Evolutionary conservation across 495 filamentous ascomycete genomes (phyloP).

Genomic region (Elasticomyces elasticus): DNA sequence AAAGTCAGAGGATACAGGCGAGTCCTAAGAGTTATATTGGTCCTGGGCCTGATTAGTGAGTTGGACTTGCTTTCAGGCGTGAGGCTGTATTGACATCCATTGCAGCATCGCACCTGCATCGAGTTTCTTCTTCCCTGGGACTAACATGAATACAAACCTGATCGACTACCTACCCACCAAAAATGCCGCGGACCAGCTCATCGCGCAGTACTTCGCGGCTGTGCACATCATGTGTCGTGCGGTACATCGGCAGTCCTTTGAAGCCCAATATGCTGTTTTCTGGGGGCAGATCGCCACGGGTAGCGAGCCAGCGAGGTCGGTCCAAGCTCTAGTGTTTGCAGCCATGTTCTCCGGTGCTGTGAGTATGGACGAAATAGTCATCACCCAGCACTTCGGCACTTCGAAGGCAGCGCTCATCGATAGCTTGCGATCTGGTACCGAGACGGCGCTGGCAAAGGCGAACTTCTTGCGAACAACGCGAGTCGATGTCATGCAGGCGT

Average conservation of each 20-base stretch:
- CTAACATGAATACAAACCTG: slow-evolving; percentile 38
- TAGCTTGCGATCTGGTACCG: slow-evolving; percentile 52
- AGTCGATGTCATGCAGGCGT: slow-evolving; percentile 60
- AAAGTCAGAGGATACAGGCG: slow-evolving; percentile 3
- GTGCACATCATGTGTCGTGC: slow-evolving; percentile 58
- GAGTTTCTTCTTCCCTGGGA: slow-evolving; percentile 56
- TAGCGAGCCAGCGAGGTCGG: slow-evolving; percentile 50
- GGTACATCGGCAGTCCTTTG: slow-evolving; percentile 55
- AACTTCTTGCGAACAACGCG: slow-evolving; percentile 61
- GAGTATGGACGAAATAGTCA: slow-evolving; percentile 46
- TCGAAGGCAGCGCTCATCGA: slow-evolving; percentile 44
- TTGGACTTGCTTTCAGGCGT: not conserved
- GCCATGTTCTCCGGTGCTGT: slow-evolving; percentile 58
- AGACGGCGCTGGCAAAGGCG: slow-evolving; percentile 53
- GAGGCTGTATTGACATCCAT: not conserved
- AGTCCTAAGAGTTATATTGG: slow-evolving; percentile 26
- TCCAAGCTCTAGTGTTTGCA: slow-evolving; percentile 57
- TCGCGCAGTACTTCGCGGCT: slow-evolving; percentile 52
- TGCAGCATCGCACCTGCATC: slow-evolving; percentile 39
- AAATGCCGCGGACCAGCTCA: slow-evolving; percentile 43
- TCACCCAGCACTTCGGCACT: slow-evolving; percentile 41
- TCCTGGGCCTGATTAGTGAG: slow-evolving; percentile 28
- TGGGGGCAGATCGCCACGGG: slow-evolving; percentile 48
- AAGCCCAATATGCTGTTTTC: slow-evolving; percentile 50
- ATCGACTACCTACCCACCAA: slow-evolving; percentile 47